Evolutionary conservation across 176 grass and related monocot species (phyloP), one percentile per base, ranked within the genome.

Genomic region (Avena atlantica): DNA sequence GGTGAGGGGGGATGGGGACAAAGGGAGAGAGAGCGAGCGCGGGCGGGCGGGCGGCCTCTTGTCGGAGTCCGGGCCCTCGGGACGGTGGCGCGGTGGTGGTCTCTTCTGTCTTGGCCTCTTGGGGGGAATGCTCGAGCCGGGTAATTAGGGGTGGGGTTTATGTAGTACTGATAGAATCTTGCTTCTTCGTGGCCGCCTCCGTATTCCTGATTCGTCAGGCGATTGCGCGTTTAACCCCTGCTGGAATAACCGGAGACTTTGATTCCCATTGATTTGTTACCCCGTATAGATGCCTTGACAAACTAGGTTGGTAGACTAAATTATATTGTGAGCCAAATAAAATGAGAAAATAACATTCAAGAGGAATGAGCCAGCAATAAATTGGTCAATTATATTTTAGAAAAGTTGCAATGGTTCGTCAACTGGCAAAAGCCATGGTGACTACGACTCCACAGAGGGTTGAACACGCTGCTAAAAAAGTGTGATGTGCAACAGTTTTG

Each of bases 41-140:
- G 40, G 40, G 40, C 40, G 40, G 31, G 34, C 9, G 13, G 48
- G 64, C 80, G 64, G 34, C 17, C 2, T 34, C 48, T 69, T 37
- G 20, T 78, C 66, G 87, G 75, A 86, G 74, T 93, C 87, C 47
- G 66, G 58, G 57, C 29, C 19, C 25, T 87, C 29, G 62, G 59
- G 79, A 25, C 44, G 84, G 72, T 42, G 74, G 58, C 70, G 86
- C 36, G 86, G 53, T 6, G 80, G 64, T 25, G 42, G 81, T 23
- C 13, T 34, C 60, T 16, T 34, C 49, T 16, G 52, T 55, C 31
- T 27, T 21, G 52, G 55, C 55, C 55, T 56, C 23, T 53, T 10
- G 58, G 12, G 50, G 19, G 50, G 19, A 23, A 45, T 20, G 0
- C 50, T 56, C 50, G 50, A 36, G 74, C 74, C 47, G 56, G 34